Base-by-base conservation (phyloP, 129 eudicot genomes). In the Artemisia tridentata region DNA sequence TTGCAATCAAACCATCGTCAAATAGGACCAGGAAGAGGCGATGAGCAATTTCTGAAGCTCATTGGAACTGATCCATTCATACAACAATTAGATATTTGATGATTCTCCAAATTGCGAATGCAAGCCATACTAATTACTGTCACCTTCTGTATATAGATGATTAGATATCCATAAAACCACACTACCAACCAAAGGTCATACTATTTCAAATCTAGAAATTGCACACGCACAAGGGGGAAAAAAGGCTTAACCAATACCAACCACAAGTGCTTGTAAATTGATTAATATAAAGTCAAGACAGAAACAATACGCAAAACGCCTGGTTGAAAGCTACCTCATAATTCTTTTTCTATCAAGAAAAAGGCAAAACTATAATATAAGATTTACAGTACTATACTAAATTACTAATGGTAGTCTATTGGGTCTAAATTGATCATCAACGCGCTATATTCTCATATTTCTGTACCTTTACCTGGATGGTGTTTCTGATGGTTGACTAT, bases 401-500 rank as follows among this genome's bases (percentile, higher is more conserved):
- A 34, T 38, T 38, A 46, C 63, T 46, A 31, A 75, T 18, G 60
- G 66, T 53, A 38, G 41, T 34, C 64, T 73, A 29, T 75, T 15
- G 72, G 31, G 67, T 54, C 71, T 74, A 55, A 48, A 47, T 16
- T 0, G 45, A 38, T 31, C 79, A 7, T 31, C 49, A 58, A 69
- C 47, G 3, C 4, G 69, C 77, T 72, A 47, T 53, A 1, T 34
- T 34, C 43, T 34, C 43, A 34, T 38, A 38, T 38, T 38, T 78
- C 54, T 74, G 52, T 75, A 75, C 29, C 75, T 78, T 74, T 83
- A 86, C 70, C 96, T 81, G 72, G 96, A 85, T n/a, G 89, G 90
- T 21, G 96, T 86, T 84, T 86, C 96, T 18, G 92, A 86, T 74
- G 96, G 96, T 74, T 89, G 92, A 84, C 92, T 84, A 75, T 86